Conservation (phyloP, 176 grass and related monocot species). For the Phragmites australis region DNA sequence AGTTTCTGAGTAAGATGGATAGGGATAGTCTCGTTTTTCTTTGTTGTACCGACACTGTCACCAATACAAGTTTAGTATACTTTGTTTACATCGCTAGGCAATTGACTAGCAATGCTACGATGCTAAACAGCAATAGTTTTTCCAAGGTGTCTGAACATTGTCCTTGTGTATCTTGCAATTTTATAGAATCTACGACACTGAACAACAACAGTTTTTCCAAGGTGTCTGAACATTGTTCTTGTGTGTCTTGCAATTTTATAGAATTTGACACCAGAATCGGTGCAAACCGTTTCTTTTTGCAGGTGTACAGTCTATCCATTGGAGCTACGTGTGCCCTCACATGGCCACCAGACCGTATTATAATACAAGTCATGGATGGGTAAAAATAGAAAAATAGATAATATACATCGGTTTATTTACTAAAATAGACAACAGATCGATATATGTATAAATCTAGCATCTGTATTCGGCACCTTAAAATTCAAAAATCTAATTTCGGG, state of each 20-base stretch:
- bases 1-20: background rate
- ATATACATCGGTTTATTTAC: too few relatives aligned
- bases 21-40: background rate
- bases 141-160: conserved; percentile 16
- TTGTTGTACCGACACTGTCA: background rate
- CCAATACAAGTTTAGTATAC: background rate
- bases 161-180: background rate
- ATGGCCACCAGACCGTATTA: conserved; percentile 69
- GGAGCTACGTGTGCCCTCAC: conserved; percentile 66
- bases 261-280: conserved; percentile 4
- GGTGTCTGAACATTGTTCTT: conserved; percentile 25
- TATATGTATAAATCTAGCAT: too few relatives aligned
- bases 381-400: too few relatives aligned
- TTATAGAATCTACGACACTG: conserved; percentile 8
- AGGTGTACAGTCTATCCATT: conserved; percentile 78
- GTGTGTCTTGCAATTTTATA: background rate
- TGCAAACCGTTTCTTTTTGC: conserved; percentile 32
- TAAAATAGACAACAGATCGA: too few relatives aligned
- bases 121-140: background rate
- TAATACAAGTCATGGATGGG: conserved; percentile 82
- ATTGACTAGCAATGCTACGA: conserved; percentile 16
- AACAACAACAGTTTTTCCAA: conserved; percentile 3
- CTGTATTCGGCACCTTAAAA: too few relatives aligned
- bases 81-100: background rate
- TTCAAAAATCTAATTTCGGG: too few relatives aligned